Base-by-base conservation (phyloP, 768 basidiomycete species). In the Podaxis rugospora region DNA sequence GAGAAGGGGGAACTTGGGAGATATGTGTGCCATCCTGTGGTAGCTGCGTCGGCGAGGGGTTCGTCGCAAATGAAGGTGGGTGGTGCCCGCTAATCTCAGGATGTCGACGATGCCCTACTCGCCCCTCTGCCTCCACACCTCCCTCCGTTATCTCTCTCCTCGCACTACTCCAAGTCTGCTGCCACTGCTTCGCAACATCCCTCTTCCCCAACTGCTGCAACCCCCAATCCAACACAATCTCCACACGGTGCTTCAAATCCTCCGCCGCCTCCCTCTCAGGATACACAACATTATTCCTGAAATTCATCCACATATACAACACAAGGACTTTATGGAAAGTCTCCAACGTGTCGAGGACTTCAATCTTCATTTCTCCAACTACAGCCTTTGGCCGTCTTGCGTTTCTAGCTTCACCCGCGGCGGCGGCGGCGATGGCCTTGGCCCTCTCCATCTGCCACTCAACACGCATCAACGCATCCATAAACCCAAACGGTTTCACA, bases 231-330 rank as follows among this genome's bases (percentile, higher is more conserved):
- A 61, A 27, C n/a, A 13, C 59, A 4, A 61, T 27, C 35, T 61
- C 59, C n/a, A 61, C 59, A 9, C 59, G 52, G 14, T 16, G 18
- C 35, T 61, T 61, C 42, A 61, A 37, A 10, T 47, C 46, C 28
- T 61, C 59, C 3, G 52, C 42, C 18, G 23, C 16, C 25, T 58
- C 49, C 21, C 36, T 36, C 32, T 51, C 57, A 23, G 81, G 72
- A 70, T 90, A 98, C 6, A 86, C 78, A 55, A 92, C 77, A 0
- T 84, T 78, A 61, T 84, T 79, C 40, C 95, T 87, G 70, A 84
- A 87, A 18, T 80, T 78, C 64, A 95, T 78, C 96, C 96, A 99
- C 52, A 93, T 76, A 72, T 98, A 98, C 21, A 89, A 66, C 13
- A 88, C 86, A 28, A 93, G 67, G 32, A 84, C 74, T 66, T 88